Evolutionary conservation across 352 stramenopile species (phyloP), one percentile per base, ranked within the genome.

Genomic region (Phytophthora fragariaefolia): DNA sequence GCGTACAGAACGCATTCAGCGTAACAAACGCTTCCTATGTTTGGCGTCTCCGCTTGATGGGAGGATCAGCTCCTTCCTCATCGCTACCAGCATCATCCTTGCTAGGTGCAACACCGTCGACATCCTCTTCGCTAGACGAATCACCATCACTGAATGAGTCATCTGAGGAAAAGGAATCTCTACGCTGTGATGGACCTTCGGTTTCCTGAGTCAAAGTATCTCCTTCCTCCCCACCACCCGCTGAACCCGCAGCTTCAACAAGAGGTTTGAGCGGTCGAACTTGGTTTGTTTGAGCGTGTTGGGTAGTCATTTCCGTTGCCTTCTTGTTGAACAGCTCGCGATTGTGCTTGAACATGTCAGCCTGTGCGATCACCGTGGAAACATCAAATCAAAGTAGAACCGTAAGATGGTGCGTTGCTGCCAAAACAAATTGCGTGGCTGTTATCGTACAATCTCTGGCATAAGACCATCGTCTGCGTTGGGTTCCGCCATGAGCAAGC

Each of bases 401-500:
- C 18, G 18, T 47, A 47, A 47, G 40, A 23, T 24, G 3, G 15
- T 18, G 24, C 23, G 8, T 4, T 22, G 34, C 6, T 26, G 58
- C 27, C 10, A 2, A 51, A 42, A 22, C 20, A 9, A 36, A 28
- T 45, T 7, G 46, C 17, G 15, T 8, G 20, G 36, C 15, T 34
- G 18, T 24, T 4, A 12, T 55, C 77, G 18, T 76, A 94, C 86
- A 68, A 94, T 95, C 15, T 97, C 91, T 1, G 91, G 85, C 87
- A 97, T 96, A 47, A 97, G 71, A 1, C 91, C 89, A 55, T 97
- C 91, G 58, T 97, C 90, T 7, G 90, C 88, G 63, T 97, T 97
- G 8, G 91, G 91, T 59, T 96, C 88, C 10, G 83, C 89, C 82
- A 97, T 95, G n/a, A 97, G 77, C 60, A 97, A 65, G 6, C 91